Evolutionary conservation across 768 basidiomycete species (phyloP), one percentile per base, ranked within the genome.

Genomic region (Boletus bicolor): DNA sequence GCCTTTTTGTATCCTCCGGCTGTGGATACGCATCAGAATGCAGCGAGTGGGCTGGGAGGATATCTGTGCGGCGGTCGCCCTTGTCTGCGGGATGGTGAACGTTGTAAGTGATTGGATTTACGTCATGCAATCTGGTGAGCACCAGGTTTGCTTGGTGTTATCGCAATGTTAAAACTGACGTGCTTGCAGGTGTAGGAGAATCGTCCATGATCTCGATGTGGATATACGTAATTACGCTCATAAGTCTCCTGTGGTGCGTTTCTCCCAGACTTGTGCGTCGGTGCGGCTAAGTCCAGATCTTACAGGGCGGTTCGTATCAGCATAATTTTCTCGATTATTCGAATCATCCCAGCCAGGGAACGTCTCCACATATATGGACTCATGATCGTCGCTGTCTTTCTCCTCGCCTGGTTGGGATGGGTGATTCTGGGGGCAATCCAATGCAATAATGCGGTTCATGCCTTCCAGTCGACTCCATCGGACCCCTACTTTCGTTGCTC

Each of bases 41-140:
- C 54, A 49, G 38, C 54, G 59, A 12, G 44, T 67, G 21, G 64
- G 67, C 24, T 47, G 61, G 51, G 67, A 68, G 12, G 67, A 68
- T 30, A 28, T 54, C 38, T 67, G 55, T 58, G 66, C 66, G 7
- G 42, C 37, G 0, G 35, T 56, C 11, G 66, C 63, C 1, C 47
- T 67, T 35, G 4, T 55, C 10, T 68, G 46, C 8, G 66, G 60
- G 12, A 30, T 21, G 17, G 38, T 55, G 7, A 47, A 37, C 19
- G 24, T 56, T 17, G 19, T 34, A 5, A 44, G 57, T 26, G 12
- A 4, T 15, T 67, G 65, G 65, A 24, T 58, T 38, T 49, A 53
- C 19, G 5, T 58, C 44, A 3, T 8, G 8, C 24, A 12, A 9
- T n/a, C 7, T 8, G 32, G 64, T 65, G 51, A 51, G 44, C n/a